phyloP scores from a whole-genome alignment of 345 rosid species.

The Populus ilicifolia region DNA sequence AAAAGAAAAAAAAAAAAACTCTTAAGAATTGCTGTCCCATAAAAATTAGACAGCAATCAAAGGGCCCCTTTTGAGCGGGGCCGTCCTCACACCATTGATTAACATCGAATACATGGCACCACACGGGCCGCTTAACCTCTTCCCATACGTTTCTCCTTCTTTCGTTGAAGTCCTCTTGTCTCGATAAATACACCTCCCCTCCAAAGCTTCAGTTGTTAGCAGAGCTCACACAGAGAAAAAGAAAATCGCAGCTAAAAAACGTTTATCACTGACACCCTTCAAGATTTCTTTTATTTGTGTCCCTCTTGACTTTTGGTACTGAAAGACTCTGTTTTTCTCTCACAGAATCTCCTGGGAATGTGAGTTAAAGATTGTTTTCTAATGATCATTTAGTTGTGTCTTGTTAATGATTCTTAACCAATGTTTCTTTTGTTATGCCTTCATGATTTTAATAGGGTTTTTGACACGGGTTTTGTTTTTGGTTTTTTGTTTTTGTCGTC shows the following conservation, averaged over 20 bases:
- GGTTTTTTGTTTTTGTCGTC: neutral
- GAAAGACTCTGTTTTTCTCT: neutral
- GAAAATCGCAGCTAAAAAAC: neutral
- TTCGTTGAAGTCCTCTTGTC: neutral
- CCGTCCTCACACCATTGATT: constrained; percentile 8
- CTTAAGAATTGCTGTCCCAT: neutral
- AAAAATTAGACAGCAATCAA: neutral
- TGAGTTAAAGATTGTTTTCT: neutral
- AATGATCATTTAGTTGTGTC: neutral
- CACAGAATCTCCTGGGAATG: neutral
- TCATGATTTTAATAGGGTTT: constrained; percentile 1
- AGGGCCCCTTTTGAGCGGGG: constrained; percentile 14
- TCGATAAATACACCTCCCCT: neutral
- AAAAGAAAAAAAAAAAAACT: no score
- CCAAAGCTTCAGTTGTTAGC: neutral
- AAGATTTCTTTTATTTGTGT: neutral
- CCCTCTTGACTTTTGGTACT: neutral
- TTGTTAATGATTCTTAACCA: neutral
- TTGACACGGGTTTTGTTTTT: constrained; percentile 4
- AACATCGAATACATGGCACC: constrained; percentile 41
- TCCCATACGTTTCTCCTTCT: constrained; percentile 42
- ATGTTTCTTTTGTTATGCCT: neutral
- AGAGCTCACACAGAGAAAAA: neutral
- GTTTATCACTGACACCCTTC: neutral
- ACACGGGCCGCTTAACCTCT: constrained; percentile 19